Evolutionary conservation across 148 eudicot genomes (phyloP).

Genomic region (Cornus kousa): DNA sequence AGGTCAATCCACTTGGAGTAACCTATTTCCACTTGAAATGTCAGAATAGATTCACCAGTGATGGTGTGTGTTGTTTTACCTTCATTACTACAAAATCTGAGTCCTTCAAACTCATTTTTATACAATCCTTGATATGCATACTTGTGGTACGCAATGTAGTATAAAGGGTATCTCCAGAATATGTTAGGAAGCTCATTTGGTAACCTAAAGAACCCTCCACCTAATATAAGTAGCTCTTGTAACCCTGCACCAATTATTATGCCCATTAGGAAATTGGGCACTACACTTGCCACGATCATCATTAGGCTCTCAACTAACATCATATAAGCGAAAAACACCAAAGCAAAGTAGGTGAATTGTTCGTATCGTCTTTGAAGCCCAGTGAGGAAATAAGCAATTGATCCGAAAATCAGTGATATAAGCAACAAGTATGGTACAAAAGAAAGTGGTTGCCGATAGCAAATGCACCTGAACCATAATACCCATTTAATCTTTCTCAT

Average conservation of each 20-base stretch:
- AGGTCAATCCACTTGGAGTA: conserved; percentile 54
- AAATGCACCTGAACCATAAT: conserved; percentile 41
- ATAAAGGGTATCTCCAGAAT: conserved; percentile 47
- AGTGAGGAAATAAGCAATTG: conserved; percentile 36
- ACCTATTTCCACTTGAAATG: conserved; percentile 33
- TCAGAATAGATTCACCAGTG: conserved; percentile 25
- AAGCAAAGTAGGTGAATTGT: conserved; percentile 33
- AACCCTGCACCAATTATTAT: conserved; percentile 56
- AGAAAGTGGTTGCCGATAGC: conserved; percentile 48
- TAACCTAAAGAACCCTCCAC: conserved; percentile 40
- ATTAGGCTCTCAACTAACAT: conserved; percentile 59
- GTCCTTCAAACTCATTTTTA: conserved; percentile 52
- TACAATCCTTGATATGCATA: conserved; percentile 40
- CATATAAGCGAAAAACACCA: conserved; percentile 32
- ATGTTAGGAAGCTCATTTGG: conserved; percentile 33
- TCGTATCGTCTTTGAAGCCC: conserved; percentile 38
- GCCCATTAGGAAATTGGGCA: conserved; percentile 53
- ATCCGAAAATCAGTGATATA: conserved; percentile 40
- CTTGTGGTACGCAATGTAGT: conserved; percentile 36
- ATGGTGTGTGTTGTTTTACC: background rate
- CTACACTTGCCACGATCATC: conserved; percentile 60
- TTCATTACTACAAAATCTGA: conserved; percentile 8
- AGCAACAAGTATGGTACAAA: conserved; percentile 43
- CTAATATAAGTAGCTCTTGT: conserved; percentile 37
- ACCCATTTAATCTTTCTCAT: conserved; percentile 60